phyloP scores from a whole-genome alignment of 1,284 basidiomycete genomes.

The Vanrija humicola region DNA sequence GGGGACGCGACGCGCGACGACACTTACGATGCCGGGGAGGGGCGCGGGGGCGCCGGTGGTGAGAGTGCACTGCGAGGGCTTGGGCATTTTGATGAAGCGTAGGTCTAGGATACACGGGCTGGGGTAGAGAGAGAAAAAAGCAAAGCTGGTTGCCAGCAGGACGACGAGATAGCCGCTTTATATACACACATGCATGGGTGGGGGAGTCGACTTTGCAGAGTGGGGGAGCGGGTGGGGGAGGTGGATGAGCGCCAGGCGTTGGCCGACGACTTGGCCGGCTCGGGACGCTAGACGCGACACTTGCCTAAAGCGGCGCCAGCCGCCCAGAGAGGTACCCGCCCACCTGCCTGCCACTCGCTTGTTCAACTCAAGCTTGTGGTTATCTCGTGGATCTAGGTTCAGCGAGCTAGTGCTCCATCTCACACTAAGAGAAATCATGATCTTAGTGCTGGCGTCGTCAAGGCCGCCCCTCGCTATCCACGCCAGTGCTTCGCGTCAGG shows the following conservation, averaged over 20 bases:
- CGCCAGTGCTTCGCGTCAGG: no score
- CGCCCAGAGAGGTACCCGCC: neutral
- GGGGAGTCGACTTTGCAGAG: neutral
- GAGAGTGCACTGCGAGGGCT: conserved; percentile 33
- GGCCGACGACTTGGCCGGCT: no score
- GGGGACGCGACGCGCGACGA: neutral
- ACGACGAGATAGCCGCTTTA: no score
- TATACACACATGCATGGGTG: no score
- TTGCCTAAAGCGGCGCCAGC: no score
- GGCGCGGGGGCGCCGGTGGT: conserved; percentile 39
- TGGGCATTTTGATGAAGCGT: neutral
- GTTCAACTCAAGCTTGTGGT: neutral
- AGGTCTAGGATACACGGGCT: neutral
- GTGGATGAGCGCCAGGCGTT: neutral
- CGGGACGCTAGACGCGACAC: no score
- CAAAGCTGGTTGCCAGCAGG: neutral
- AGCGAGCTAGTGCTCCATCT: neutral
- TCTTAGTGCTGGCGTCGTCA: no score
- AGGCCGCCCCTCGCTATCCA: no score
- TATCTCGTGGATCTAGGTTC: neutral
- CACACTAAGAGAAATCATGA: no score
- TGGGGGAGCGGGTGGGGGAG: neutral
- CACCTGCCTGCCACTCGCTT: no score
- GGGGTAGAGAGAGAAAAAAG: no score
- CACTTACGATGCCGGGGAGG: conserved; percentile 36